Base-by-base conservation (phyloP, 2,329 filamentous ascomycete genomes). In the Paramyrothecium sp. region DNA sequence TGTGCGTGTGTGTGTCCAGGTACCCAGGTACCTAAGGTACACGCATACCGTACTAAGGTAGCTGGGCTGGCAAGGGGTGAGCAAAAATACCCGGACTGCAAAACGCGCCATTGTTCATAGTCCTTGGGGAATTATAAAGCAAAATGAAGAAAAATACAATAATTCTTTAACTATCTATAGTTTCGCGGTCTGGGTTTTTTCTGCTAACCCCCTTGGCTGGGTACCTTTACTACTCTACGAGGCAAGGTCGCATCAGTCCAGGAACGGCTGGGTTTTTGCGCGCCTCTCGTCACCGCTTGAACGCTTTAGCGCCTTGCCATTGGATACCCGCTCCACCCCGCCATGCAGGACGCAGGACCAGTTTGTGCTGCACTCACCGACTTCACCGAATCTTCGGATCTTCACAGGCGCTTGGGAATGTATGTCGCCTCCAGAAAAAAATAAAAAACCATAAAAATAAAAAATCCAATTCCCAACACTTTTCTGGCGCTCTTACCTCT, bases 261-360 rank as follows among this genome's bases (percentile, higher is more conserved):
- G 47, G 19, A 21, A 21, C 47, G 19, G 19, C 13, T 22, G 26
- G 26, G 5, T 30, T 30, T 30, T 30, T 10, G 26, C 26, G 26
- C 47, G 13, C 47, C 38, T 41, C 30, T 30, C 51, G 51, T 53
- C 51, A 53, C 51, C 51, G 51, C 51, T 53, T 33, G 51, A 53
- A 21, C 30, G 19, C 33, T 26, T 20, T 21, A 41, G 54, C 52
- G 46, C 52, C 54, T 54, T 60, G 57, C 44, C 56, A 59, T 57
- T 64, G 62, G 61, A 48, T 55, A 58, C 58, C 60, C 61, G 59
- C 59, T 58, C 48, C 47, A 30, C 41, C 49, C 30, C 7, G 17
- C 48, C 57, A 58, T 55, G 56, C 56, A 58, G 22, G 13, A 44
- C 38, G 13, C 38, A 44, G 38, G 13, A 44, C 38, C 38, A 44